Evolutionary conservation across 192 early-diverging fungal species (phyloP).

Genomic region (Backusella luteola): DNA sequence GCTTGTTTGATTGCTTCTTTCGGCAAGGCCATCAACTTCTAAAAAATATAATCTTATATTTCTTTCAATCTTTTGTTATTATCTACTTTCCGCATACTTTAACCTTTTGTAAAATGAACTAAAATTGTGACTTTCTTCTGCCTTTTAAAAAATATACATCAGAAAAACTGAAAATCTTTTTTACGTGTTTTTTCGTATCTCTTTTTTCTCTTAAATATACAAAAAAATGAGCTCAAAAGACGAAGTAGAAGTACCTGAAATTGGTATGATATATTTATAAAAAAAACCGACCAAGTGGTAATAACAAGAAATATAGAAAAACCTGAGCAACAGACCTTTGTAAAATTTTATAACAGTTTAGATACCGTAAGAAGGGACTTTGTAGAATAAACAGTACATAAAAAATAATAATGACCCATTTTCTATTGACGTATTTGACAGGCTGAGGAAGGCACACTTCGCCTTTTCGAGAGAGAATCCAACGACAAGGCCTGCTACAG

Average conservation of each 20-base stretch:
- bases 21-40: constrained; percentile 78
- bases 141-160: not conserved
- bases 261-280: constrained; percentile 9
- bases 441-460: constrained; percentile 57
- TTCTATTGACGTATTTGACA: constrained; percentile 8
- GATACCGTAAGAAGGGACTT: not conserved
- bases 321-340: constrained; percentile 53
- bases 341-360: constrained; percentile 47
- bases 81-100: not conserved
- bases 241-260: constrained; percentile 15
- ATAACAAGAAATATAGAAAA: constrained; percentile 31
- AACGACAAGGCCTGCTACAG: constrained; percentile 76
- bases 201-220: too few relatives aligned
- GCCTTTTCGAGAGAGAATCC: constrained; percentile 70
- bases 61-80: constrained; percentile 3
- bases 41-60: constrained; percentile 26
- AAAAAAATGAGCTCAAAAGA: constrained; percentile 1
- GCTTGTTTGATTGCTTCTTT: constrained; percentile 88
- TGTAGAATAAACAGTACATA: not conserved
- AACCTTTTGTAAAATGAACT: not conserved
- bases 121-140: constrained; percentile 7
- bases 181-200: not conserved
- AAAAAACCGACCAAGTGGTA: not conserved
- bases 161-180: not conserved
- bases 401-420: not conserved